These are phyloP conservation scores for Cladosporium phlei DNA, from an alignment of 2,329 filamentous ascomycete species.

Conservation along the genomic window DNA sequence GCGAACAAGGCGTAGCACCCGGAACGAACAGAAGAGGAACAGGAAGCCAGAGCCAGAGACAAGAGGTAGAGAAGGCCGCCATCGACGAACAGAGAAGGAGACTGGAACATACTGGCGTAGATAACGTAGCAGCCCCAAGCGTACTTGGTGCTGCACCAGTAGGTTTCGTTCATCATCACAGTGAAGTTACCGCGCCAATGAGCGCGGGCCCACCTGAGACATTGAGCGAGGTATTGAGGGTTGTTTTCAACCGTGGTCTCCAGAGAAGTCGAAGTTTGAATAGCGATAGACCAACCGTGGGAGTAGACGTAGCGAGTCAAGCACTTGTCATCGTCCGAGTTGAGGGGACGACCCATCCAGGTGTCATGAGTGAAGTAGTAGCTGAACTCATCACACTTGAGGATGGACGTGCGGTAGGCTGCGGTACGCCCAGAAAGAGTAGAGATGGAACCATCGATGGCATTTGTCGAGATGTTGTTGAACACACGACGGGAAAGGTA, in stretches of 20 bases:
- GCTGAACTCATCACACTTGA: conserved; percentile 43
- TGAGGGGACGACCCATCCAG: conserved; percentile 46
- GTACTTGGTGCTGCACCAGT: conserved; percentile 34
- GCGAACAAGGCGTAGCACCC: conserved; percentile 6
- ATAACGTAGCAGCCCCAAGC: conserved; percentile 55
- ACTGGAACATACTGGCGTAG: conserved; percentile 50
- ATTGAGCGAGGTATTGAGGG: conserved; percentile 50
- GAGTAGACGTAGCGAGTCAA: conserved; percentile 51
- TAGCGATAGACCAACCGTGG: conserved; percentile 49
- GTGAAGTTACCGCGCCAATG: conserved; percentile 54
- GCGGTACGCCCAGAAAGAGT: conserved; percentile 55
- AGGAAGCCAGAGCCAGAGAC: conserved; percentile 21
- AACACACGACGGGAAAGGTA: conserved; percentile 61
- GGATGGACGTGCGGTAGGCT: conserved; percentile 48
- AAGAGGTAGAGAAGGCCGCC: conserved; percentile 36
- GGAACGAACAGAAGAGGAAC: background rate
- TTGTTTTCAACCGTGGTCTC: conserved; percentile 50
- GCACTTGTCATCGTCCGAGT: conserved; percentile 59
- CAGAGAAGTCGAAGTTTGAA: conserved; percentile 51
- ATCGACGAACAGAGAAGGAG: conserved; percentile 55
- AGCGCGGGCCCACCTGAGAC: conserved; percentile 54
- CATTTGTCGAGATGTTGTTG: conserved; percentile 53
- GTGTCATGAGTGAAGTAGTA: conserved; percentile 45
- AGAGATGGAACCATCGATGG: conserved; percentile 56
- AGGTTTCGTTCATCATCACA: conserved; percentile 38